Conservation (phyloP, 805 yeast genomes). For the Saccharomycopsis sp. region DNA sequence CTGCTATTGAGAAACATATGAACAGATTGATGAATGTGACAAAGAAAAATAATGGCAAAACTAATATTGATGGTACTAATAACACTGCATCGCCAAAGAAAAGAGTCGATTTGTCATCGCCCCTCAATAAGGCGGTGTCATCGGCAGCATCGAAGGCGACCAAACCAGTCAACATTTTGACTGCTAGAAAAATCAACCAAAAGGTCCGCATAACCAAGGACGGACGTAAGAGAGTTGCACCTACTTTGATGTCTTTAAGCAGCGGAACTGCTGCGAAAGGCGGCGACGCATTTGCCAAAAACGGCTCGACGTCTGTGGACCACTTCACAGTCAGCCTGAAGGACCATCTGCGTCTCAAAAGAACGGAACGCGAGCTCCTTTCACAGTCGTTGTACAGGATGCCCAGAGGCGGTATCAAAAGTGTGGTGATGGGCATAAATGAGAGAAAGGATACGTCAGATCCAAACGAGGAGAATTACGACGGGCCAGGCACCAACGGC, state of each 20-base stretch:
- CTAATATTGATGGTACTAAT: not conserved
- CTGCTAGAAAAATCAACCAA: constrained; percentile 31
- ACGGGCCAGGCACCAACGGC: constrained; percentile 1
- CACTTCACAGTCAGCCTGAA: constrained; percentile 23
- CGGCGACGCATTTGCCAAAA: not conserved
- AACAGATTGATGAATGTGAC: constrained; percentile 36
- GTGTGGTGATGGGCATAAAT: constrained; percentile 54
- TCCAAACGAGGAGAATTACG: constrained; percentile 23
- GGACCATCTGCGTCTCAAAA: constrained; percentile 20
- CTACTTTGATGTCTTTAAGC: constrained; percentile 48
- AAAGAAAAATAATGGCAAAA: constrained; percentile 13
- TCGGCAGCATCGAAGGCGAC: constrained; percentile 5
- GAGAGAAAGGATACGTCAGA: constrained; percentile 29
- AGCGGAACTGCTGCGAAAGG: constrained; percentile 24
- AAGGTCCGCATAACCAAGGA: constrained; percentile 61
- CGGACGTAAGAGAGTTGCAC: constrained; percentile 72
- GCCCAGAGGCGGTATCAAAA: constrained; percentile 59
- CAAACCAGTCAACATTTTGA: constrained; percentile 9
- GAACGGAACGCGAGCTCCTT: constrained; percentile 26
- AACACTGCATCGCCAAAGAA: constrained; percentile 16
- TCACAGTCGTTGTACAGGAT: constrained; percentile 42
- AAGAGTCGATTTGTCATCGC: not conserved
- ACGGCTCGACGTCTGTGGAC: constrained; percentile 1
- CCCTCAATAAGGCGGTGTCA: not conserved
- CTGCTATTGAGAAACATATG: constrained; percentile 30